Percentiles rank a stretch among this genome's conserved stretches.
phyloP scores from a whole-genome alignment of 2,329 filamentous ascomycete genomes.

The Aspergillus ruber region DNA sequence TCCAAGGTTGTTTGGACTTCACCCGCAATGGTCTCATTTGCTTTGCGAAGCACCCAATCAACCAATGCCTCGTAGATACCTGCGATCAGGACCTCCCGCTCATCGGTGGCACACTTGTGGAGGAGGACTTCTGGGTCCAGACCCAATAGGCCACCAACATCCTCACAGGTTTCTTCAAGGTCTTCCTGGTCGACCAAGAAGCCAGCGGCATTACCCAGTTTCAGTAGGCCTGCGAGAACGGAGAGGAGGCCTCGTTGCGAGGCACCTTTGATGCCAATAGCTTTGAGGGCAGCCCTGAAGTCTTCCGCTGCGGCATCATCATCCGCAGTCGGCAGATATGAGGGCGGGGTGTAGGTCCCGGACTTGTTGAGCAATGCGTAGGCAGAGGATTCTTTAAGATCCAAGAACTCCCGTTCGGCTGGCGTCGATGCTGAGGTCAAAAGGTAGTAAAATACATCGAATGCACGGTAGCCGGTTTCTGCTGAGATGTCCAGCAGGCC shows the following conservation, averaged over 20 bases:
- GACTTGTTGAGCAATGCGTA: conserved; percentile 78
- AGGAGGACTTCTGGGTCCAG: conserved; percentile 78
- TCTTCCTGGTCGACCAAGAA: conserved; percentile 78
- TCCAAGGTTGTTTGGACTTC: conserved; percentile 63
- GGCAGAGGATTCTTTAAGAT: conserved; percentile 66
- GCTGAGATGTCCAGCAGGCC: conserved; percentile 75
- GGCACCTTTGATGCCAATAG: conserved; percentile 87
- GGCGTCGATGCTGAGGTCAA: conserved; percentile 84
- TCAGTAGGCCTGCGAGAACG: conserved; percentile 75
- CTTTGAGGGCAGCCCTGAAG: conserved; percentile 77
- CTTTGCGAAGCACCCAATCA: conserved; percentile 86
- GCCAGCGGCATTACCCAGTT: conserved; percentile 83
- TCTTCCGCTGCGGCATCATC: conserved; percentile 91
- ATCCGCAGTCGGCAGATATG: conserved; percentile 85
- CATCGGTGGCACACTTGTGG: conserved; percentile 73
- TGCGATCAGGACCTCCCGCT: conserved; percentile 73
- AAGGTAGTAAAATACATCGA: conserved; percentile 97
- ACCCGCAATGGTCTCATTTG: conserved; percentile 73
- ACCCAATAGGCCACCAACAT: conserved; percentile 78
- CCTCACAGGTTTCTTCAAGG: conserved; percentile 80
- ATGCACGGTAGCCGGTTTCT: conserved; percentile 78
- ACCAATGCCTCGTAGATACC: conserved; percentile 90
- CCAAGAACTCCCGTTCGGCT: conserved; percentile 81
- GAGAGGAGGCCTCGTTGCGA: conserved; percentile 78
- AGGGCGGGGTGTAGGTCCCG: conserved; percentile 76